phyloP scores from a whole-genome alignment of 2,329 filamentous ascomycete species.

The Sphaerulina vaccinii region DNA sequence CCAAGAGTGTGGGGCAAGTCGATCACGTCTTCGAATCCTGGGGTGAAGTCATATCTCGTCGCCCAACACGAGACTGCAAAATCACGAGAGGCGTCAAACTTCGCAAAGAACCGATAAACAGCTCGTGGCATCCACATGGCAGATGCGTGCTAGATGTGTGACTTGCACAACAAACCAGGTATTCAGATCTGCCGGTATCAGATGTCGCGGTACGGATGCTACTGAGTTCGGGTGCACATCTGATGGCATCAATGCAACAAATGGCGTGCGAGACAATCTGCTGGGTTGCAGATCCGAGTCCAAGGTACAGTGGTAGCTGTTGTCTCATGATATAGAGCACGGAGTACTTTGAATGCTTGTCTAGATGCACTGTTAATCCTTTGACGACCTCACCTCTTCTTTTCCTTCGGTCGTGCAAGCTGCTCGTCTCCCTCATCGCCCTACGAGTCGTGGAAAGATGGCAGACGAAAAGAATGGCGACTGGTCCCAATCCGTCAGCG shows the following conservation, averaged over 20 bases:
- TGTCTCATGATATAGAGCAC: neutral
- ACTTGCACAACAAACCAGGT: conserved; percentile 1
- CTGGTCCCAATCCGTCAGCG: conserved; percentile 12
- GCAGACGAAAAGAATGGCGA: conserved; percentile 17
- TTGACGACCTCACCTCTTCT: neutral
- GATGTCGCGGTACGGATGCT: neutral
- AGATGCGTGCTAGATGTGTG: conserved; percentile 9
- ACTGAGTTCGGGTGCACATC: neutral
- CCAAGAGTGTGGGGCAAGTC: conserved; percentile 4
- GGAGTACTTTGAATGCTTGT: neutral
- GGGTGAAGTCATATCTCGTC: neutral
- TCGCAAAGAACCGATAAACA: neutral
- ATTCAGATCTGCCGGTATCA: neutral
- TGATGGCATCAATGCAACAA: conserved; percentile 6
- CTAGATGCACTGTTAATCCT: neutral
- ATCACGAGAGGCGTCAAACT: neutral
- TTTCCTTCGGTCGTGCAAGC: neutral
- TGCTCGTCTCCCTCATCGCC: neutral
- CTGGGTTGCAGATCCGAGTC: neutral
- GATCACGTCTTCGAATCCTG: conserved; percentile 15
- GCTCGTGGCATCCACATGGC: conserved; percentile 21
- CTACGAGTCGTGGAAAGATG: conserved; percentile 4
- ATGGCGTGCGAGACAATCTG: conserved; percentile 1
- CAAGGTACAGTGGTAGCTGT: neutral
- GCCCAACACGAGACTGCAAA: neutral